These are phyloP conservation scores for Phialocephala sp. DNA, from an alignment of 2,329 filamentous ascomycete species.

Conservation along the genomic window DNA sequence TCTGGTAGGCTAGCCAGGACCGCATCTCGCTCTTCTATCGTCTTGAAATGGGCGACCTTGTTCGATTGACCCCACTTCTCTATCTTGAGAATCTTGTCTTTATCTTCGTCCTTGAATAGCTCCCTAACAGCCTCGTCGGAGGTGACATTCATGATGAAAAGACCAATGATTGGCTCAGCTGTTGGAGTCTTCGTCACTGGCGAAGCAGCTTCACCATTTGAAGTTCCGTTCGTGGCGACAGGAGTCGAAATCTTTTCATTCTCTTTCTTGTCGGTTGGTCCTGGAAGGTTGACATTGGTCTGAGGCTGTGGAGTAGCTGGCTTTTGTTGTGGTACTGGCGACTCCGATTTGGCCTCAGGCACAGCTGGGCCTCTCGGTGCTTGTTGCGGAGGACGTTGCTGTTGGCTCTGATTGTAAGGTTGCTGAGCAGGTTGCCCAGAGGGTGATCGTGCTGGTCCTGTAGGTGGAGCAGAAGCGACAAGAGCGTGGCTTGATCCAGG, in stretches of 20 bases:
- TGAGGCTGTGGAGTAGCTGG: conserved; percentile 55
- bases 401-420: conserved; percentile 37
- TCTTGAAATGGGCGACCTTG: conserved; percentile 87
- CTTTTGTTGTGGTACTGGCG: conserved; percentile 44
- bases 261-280: conserved; percentile 57
- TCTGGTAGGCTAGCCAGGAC: conserved; percentile 77
- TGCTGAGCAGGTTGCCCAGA: conserved; percentile 34
- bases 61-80: conserved; percentile 81
- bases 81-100: conserved; percentile 77
- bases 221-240: conserved; percentile 56
- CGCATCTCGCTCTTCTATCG: conserved; percentile 76
- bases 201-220: conserved; percentile 57
- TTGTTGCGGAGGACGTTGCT: conserved; percentile 39
- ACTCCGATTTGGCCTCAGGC: conserved; percentile 40
- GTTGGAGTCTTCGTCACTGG: conserved; percentile 63
- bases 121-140: conserved; percentile 83
- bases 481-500: conserved; percentile 43
- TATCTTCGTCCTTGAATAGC: conserved; percentile 83
- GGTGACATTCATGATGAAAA: conserved; percentile 89
- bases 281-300: conserved; percentile 42
- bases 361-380: conserved; percentile 40
- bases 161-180: conserved; percentile 74
- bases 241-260: conserved; percentile 55
- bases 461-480: conserved; percentile 42
- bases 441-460: conserved; percentile 40